Evolutionary conservation across 768 basidiomycete species (phyloP).

Genomic region (Pleurotus pulmonarius): DNA sequence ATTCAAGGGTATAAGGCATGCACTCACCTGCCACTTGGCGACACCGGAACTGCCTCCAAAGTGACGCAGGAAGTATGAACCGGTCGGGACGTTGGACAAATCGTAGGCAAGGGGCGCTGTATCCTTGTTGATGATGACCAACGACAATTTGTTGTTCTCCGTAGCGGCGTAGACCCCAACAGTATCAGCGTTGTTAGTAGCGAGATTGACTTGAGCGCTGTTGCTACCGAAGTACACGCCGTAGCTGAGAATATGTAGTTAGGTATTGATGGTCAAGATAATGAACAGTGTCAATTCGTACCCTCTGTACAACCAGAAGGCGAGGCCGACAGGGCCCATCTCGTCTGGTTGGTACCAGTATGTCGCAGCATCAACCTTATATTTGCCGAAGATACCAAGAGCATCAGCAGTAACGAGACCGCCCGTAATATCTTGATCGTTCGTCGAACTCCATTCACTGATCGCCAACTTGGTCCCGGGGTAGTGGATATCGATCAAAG

Average conservation of each 20-base stretch:
- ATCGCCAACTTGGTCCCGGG: slow-evolving; percentile 56
- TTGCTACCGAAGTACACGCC: slow-evolving; percentile 42
- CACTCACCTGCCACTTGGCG: slow-evolving; percentile 51
- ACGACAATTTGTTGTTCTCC: slow-evolving; percentile 32
- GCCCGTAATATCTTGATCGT: slow-evolving; percentile 49
- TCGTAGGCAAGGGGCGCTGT: slow-evolving; percentile 35
- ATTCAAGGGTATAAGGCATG: too few relatives aligned
- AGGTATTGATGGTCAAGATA: not conserved
- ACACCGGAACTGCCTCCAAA: slow-evolving; percentile 51
- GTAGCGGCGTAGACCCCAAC: slow-evolving; percentile 46
- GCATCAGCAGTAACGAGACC: slow-evolving; percentile 48
- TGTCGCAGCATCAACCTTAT: slow-evolving; percentile 46
- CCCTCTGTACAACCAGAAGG: slow-evolving; percentile 57
- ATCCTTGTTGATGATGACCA: slow-evolving; percentile 53
- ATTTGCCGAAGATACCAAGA: slow-evolving; percentile 48
- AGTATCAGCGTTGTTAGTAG: slow-evolving; percentile 33
- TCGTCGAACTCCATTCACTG: slow-evolving; percentile 46
- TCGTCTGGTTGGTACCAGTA: slow-evolving; percentile 50
- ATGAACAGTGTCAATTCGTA: slow-evolving; percentile 15
- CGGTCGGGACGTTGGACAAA: slow-evolving; percentile 41
- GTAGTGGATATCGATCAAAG: slow-evolving; percentile 43
- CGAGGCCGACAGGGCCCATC: slow-evolving; percentile 45
- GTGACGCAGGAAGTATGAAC: slow-evolving; percentile 50
- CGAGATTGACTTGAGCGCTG: slow-evolving; percentile 42
- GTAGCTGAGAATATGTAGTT: slow-evolving; percentile 24